Evolutionary conservation across 169 alveolate species (phyloP), one percentile per base, ranked within the genome.

Genomic region (Plasmodium relictum): DNA sequence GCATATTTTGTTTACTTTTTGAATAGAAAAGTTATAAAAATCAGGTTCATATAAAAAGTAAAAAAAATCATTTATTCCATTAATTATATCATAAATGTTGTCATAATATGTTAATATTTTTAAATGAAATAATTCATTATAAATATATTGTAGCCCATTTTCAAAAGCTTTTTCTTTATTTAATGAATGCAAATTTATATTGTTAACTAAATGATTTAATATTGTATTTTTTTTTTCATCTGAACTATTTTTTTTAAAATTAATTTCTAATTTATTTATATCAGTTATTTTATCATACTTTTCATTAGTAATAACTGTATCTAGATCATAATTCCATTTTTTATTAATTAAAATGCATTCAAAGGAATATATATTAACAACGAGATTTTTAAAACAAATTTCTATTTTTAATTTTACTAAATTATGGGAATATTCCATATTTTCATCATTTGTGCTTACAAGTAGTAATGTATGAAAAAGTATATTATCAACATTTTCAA

Each of bases 11-110:
- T 66, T 80, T 24, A 24, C 20, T 18, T 68, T 80, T 5, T 66
- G 66, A 26, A 80, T 52, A 18, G 83, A 37, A 16, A 31, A 50
- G 45, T 80, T 80, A 45, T 80, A 80, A 80, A 80, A 80, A n/a
- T 66, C 39, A 18, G 78, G 83, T 66, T 80, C 90, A 70, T 52
- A 65, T 45, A 80, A 42, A 26, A 42, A 26, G 22, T 48, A 80
- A 42, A 80, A 3, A 26, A 80, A 66, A 70, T 68, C 37, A 42
- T 68, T 68, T 44, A 80, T 61, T 6, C 22, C 20, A 9, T 59
- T 59, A 39, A 73, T 16, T 0, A 20, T 10, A 1, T 71, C 48
- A 10, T 48, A 8, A 16, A 50, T 24, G 26, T 31, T 6, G 14
- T 16, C 6, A 16, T 58, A 20, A 14, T 14, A 6, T 16, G 4